Conservation (phyloP, 2,329 filamentous ascomycete species). For the Hymenoscyphus repandus region DNA sequence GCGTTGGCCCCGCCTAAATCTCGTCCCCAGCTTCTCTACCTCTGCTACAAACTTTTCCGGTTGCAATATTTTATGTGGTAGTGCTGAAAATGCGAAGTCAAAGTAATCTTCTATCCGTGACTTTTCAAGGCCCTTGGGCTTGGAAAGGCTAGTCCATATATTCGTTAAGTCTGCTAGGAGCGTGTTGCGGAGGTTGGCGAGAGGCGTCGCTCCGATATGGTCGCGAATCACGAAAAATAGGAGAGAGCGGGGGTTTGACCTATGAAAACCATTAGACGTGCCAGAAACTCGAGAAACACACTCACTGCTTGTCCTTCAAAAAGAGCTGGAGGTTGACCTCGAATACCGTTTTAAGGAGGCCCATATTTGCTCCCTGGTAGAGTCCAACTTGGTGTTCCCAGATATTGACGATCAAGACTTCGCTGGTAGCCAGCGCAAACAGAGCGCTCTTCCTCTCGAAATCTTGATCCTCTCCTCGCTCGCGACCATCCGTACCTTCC, state of each 20-base stretch:
- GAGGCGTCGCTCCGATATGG: slow-evolving; percentile 85
- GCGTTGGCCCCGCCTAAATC: slow-evolving; percentile 78
- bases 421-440: slow-evolving; percentile 94
- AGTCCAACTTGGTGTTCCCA: slow-evolving; percentile 98
- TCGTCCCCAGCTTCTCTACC: slow-evolving; percentile 69
- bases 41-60: slow-evolving; percentile 84
- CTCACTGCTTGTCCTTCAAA: slow-evolving; percentile 87
- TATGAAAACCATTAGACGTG: slow-evolving; percentile 35
- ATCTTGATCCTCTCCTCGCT: slow-evolving; percentile 96
- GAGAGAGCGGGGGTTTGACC: slow-evolving; percentile 80
- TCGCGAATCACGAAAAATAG: slow-evolving; percentile 99
- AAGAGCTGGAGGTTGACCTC: slow-evolving; percentile 98
- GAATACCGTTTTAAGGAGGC: slow-evolving; percentile 95
- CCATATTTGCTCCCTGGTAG: slow-evolving; percentile 99
- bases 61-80: slow-evolving; percentile 95
- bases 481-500: slow-evolving; percentile 92
- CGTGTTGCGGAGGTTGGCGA: slow-evolving; percentile 85
- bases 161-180: slow-evolving; percentile 84
- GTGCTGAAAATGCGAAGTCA: slow-evolving; percentile 92
- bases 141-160: slow-evolving; percentile 90
- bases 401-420: slow-evolving; percentile 97
- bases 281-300: slow-evolving; percentile 13
- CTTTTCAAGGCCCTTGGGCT: slow-evolving; percentile 80
- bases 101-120: slow-evolving; percentile 96
- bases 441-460: slow-evolving; percentile 98